Evolutionary conservation across 75 land plant genomes (phyloP).

Genomic region (Cryptomeria japonica): DNA sequence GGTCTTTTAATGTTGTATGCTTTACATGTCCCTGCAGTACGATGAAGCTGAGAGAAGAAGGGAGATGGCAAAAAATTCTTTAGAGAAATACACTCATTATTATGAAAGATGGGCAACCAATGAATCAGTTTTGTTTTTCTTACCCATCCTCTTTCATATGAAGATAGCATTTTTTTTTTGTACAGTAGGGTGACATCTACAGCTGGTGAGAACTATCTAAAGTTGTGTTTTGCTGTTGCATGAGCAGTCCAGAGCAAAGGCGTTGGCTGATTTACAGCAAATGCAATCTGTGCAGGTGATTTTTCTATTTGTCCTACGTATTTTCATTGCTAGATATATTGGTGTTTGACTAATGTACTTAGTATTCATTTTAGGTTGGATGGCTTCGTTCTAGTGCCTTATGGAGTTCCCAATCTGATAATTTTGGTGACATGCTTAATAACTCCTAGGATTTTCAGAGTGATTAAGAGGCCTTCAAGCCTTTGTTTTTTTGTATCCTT

Average conservation of each 20-base stretch:
- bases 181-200: not conserved
- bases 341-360: not conserved
- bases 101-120: conserved; percentile 98
- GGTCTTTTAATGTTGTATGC: not conserved
- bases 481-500: not conserved
- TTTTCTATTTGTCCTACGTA: not conserved
- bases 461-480: not conserved
- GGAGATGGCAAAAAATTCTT: conserved; percentile 94
- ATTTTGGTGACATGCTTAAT: not conserved
- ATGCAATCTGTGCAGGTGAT: conserved; percentile 84
- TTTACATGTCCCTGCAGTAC: conserved; percentile 45
- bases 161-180: not conserved
- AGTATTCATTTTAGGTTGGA: not conserved
- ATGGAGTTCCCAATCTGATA: not conserved
- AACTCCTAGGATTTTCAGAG: not conserved
- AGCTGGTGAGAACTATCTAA: not conserved
- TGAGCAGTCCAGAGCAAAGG: conserved; percentile 89
- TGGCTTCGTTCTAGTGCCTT: not conserved
- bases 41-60: conserved; percentile 91
- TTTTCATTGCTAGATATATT: not conserved
- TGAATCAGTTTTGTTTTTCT: conserved; percentile 57
- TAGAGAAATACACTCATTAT: conserved; percentile 94
- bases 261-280: conserved; percentile 74
- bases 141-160: not conserved
- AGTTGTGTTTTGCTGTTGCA: not conserved